Evolutionary conservation across 2,329 filamentous ascomycete genomes (phyloP).

Genomic region (Cercospora nicotianae): DNA sequence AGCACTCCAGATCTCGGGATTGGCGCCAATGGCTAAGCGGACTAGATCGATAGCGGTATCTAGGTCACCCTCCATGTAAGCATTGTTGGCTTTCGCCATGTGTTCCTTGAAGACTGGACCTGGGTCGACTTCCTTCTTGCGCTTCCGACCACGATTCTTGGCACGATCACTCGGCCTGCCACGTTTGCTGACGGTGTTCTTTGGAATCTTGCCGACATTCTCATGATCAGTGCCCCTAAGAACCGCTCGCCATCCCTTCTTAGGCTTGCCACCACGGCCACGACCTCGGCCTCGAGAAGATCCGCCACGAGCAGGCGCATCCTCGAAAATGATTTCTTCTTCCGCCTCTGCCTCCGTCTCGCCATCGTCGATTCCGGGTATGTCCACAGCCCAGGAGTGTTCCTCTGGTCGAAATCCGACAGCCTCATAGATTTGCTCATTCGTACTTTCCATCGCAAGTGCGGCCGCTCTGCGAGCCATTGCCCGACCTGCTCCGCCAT

Average conservation of each 20-base stretch:
- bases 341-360: constrained; percentile 11
- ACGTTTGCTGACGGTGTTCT: constrained; percentile 11
- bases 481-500: constrained; percentile 12
- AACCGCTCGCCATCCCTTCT: constrained; percentile 36
- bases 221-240: constrained; percentile 40
- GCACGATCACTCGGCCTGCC: constrained; percentile 24
- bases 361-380: constrained; percentile 9
- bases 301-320: constrained; percentile 4
- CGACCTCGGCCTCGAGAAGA: constrained; percentile 17
- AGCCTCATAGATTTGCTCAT: constrained; percentile 4
- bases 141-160: constrained; percentile 35
- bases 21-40: constrained; percentile 54
- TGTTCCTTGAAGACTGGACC: constrained; percentile 69
- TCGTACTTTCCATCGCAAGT: not conserved
- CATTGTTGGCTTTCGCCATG: constrained; percentile 65
- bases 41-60: constrained; percentile 57
- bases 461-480: constrained; percentile 7
- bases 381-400: constrained; percentile 11
- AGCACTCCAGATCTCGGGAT: constrained; percentile 63
- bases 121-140: constrained; percentile 63
- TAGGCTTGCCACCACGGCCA: constrained; percentile 27
- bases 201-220: constrained; percentile 23
- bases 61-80: constrained; percentile 64
- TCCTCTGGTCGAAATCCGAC: constrained; percentile 9
- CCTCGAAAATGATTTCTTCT: constrained; percentile 9